phyloP scores from a whole-genome alignment of 2,329 filamentous ascomycete species.

The Tricladium varicosporioides region DNA sequence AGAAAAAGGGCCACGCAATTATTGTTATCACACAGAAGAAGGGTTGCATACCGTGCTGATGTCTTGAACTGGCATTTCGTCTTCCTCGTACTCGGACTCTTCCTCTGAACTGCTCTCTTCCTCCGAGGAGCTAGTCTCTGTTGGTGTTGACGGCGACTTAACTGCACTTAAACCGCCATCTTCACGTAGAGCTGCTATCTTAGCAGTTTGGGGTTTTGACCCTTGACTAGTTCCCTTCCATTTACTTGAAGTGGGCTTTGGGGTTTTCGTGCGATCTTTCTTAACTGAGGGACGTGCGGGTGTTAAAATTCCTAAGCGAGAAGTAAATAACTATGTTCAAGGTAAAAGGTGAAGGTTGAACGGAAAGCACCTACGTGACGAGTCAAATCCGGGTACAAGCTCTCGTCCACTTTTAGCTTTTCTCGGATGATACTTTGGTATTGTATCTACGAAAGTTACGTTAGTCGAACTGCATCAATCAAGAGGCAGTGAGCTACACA shows the following conservation, averaged over 20 bases:
- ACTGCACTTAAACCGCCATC: constrained; percentile 15
- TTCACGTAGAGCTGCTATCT: constrained; percentile 20
- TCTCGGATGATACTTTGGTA: constrained; percentile 33
- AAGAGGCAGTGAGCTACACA: neutral
- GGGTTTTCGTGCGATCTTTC: constrained; percentile 25
- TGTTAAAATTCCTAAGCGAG: constrained; percentile 21
- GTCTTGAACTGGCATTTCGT: constrained; percentile 28
- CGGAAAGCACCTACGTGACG: constrained; percentile 27
- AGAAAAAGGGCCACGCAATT: too few species aligned
- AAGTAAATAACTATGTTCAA: constrained; percentile 2
- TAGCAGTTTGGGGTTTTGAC: constrained; percentile 20
- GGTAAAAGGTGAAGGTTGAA: neutral
- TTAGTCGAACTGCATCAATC: constrained; percentile 5
- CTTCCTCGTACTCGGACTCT: constrained; percentile 35
- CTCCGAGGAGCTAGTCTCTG: constrained; percentile 33
- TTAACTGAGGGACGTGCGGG: constrained; percentile 24
- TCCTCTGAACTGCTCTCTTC: constrained; percentile 33
- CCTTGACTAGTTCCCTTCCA: constrained; percentile 30
- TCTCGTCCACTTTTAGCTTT: constrained; percentile 32
- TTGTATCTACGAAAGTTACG: constrained; percentile 21
- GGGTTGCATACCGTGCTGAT: constrained; percentile 30
- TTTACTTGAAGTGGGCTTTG: constrained; percentile 22
- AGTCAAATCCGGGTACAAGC: constrained; percentile 29
- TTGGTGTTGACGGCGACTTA: constrained; percentile 26
- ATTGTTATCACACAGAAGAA: constrained; percentile 10